phyloP scores from a whole-genome alignment of 1,284 basidiomycete species.

The Fomitopsis palustris region DNA sequence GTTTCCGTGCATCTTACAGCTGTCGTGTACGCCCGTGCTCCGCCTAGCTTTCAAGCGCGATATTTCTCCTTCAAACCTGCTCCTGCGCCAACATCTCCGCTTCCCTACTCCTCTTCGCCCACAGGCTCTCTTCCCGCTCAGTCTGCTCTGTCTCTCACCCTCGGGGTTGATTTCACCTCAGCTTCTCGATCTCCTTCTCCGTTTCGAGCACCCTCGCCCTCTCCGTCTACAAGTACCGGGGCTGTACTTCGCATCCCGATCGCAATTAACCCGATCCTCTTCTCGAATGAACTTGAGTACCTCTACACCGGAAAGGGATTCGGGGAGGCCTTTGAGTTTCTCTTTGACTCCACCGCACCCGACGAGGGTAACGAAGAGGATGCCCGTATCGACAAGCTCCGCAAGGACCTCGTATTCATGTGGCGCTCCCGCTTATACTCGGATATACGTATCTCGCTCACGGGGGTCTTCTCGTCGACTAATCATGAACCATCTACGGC shows the following conservation, averaged over 20 bases:
- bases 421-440: slow-evolving; percentile 92
- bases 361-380: slow-evolving; percentile 60
- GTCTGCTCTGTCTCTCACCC: slow-evolving; percentile 58
- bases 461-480: slow-evolving; percentile 54
- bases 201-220: slow-evolving; percentile 40
- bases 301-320: slow-evolving; percentile 87
- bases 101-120: slow-evolving; percentile 55
- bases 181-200: slow-evolving; percentile 57
- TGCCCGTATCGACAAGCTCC: slow-evolving; percentile 80
- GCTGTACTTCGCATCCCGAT: slow-evolving; percentile 56
- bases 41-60: slow-evolving; percentile 79
- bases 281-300: slow-evolving; percentile 86
- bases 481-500: slow-evolving; percentile 70
- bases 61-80: slow-evolving; percentile 73
- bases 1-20: no score
- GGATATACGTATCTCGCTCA: slow-evolving; percentile 80
- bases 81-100: slow-evolving; percentile 48
- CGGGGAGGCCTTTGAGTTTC: slow-evolving; percentile 86
- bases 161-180: slow-evolving; percentile 42
- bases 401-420: slow-evolving; percentile 93
- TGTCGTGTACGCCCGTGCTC: slow-evolving; percentile 91
- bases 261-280: slow-evolving; percentile 70
- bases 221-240: slow-evolving; percentile 40
- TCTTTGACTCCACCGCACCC: slow-evolving; percentile 70
- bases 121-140: slow-evolving; percentile 48